These are phyloP conservation scores for Rhytidiadelphus loreus DNA, from an alignment of 225 moss, liverwort and hornwort species.

Conservation along the genomic window DNA sequence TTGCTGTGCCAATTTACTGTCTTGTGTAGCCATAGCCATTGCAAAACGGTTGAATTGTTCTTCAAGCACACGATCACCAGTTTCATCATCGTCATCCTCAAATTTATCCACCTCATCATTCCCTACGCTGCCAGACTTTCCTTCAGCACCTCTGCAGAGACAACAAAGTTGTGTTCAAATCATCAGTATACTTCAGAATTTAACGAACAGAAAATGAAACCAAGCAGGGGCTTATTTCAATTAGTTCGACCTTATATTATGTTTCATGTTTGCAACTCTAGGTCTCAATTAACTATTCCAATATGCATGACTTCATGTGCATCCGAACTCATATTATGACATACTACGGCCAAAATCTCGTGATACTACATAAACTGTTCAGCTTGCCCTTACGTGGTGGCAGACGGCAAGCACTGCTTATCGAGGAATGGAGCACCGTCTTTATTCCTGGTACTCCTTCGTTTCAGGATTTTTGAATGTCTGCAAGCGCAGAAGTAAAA, in stretches of 20 bases:
- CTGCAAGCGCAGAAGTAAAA: slow-evolving; percentile 2
- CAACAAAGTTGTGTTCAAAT: not conserved
- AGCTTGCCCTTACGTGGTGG: slow-evolving; percentile 6
- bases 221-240: not conserved
- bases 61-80: slow-evolving; percentile 42
- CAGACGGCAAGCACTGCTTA: slow-evolving; percentile 12
- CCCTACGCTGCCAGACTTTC: slow-evolving; percentile 10
- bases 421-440: slow-evolving; percentile 23
- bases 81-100: slow-evolving; percentile 41
- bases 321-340: not conserved
- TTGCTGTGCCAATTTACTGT: slow-evolving; percentile 58
- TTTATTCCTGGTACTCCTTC: slow-evolving; percentile 6
- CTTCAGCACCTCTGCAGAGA: slow-evolving; percentile 27
- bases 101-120: slow-evolving; percentile 25
- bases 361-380: not conserved
- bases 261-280: not conserved
- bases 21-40: slow-evolving; percentile 62
- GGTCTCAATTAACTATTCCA: not conserved
- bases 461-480: not conserved
- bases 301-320: not conserved
- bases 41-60: slow-evolving; percentile 88
- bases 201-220: not conserved
- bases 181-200: not conserved
- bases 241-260: not conserved
- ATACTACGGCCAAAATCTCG: not conserved